Evolutionary conservation across 1,284 basidiomycete genomes (phyloP).

Genomic region (Ceratorhiza oryzae-sativae): DNA sequence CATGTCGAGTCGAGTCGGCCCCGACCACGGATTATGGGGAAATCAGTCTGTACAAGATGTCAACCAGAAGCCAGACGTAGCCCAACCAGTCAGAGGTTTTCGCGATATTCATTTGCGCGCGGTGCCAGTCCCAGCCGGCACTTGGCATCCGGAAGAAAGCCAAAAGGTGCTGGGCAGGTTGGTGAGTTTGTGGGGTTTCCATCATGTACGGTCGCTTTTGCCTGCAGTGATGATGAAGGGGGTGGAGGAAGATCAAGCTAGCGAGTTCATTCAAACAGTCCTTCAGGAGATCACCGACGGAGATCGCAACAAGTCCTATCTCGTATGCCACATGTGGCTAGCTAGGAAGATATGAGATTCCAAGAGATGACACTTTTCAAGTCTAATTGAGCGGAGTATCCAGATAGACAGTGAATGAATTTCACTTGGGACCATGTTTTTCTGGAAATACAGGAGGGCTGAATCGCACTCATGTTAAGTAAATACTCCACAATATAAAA

Average conservation of each 20-base stretch:
- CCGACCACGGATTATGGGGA: background rate
- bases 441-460: no score
- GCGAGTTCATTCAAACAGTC: background rate
- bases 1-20: slow-evolving; percentile 1
- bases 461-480: no score
- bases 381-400: no score
- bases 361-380: no score
- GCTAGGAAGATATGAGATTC: background rate
- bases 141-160: background rate
- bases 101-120: background rate
- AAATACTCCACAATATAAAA: no score
- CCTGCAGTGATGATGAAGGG: background rate
- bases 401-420: no score
- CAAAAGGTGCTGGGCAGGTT: background rate
- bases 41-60: background rate
- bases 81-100: background rate
- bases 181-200: background rate
- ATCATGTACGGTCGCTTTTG: background rate
- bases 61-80: background rate
- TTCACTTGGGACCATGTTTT: no score
- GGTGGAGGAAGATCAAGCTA: background rate
- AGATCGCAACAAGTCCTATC: background rate
- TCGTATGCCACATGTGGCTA: no score
- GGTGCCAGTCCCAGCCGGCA: background rate
- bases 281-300: background rate